Evolutionary conservation across 2,329 filamentous ascomycete genomes (phyloP).

Genomic region (Aspergillus piperis): DNA sequence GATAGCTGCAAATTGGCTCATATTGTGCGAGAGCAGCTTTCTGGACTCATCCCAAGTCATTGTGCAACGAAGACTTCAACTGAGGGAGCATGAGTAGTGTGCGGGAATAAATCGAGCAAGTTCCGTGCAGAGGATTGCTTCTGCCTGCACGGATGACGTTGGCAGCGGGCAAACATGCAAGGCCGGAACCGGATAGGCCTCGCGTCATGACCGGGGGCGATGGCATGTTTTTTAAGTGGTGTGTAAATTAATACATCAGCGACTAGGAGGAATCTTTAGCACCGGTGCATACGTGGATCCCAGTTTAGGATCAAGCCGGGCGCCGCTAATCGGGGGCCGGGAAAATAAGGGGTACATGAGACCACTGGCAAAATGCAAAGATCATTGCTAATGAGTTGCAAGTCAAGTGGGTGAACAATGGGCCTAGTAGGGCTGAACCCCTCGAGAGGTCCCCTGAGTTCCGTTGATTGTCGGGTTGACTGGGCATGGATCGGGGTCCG

Average conservation of each 20-base stretch:
- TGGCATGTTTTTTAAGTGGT: background rate
- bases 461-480: too few species aligned
- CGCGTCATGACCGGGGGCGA: background rate
- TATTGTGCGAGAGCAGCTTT: background rate
- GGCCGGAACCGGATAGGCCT: background rate
- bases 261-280: background rate
- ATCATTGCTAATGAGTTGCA: background rate
- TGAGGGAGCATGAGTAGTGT: background rate
- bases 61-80: background rate
- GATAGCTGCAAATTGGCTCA: background rate
- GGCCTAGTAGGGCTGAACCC: too few species aligned
- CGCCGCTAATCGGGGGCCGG: background rate
- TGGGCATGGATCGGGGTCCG: too few species aligned
- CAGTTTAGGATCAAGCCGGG: background rate
- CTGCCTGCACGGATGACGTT: slow-evolving; percentile 8
- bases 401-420: background rate
- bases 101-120: background rate
- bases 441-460: too few species aligned
- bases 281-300: background rate
- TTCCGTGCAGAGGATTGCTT: background rate
- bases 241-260: background rate
- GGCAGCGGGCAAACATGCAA: background rate
- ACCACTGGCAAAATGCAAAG: background rate
- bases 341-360: background rate
- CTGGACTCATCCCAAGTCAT: slow-evolving; percentile 2